Evolutionary conservation across 2,329 filamentous ascomycete species (phyloP).

Genomic region (Hypoxylon sp.): DNA sequence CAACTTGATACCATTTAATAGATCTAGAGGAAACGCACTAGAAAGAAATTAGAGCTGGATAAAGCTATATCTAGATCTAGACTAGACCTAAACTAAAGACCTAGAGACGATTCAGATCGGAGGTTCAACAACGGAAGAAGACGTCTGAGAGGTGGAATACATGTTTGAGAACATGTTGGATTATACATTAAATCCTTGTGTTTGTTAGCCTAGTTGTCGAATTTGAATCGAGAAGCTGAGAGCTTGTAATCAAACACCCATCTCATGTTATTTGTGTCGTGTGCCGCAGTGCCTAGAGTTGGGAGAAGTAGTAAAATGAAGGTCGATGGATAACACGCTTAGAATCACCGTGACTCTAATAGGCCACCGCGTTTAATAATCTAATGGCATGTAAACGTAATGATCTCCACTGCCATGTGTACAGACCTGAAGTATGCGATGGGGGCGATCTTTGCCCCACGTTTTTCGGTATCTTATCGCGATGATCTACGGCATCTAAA

Average conservation of each 20-base stretch:
- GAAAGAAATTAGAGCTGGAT: slow-evolving; percentile 34
- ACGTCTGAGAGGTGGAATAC: slow-evolving; percentile 8
- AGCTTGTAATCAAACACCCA: slow-evolving; percentile 19
- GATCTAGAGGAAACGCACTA: slow-evolving; percentile 29
- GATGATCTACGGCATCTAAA: slow-evolving; percentile 14
- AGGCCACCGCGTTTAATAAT: background rate
- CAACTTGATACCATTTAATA: slow-evolving; percentile 35
- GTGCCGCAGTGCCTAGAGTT: too few relatives aligned
- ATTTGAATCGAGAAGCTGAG: slow-evolving; percentile 15
- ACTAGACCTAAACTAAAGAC: slow-evolving; percentile 29
- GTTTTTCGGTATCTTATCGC: slow-evolving; percentile 12
- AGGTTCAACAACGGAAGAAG: slow-evolving; percentile 10
- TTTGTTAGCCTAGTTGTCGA: slow-evolving; percentile 28
- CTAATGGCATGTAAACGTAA: slow-evolving; percentile 5
- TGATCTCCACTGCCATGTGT: slow-evolving; percentile 32
- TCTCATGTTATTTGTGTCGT: slow-evolving; percentile 5
- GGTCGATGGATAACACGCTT: background rate
- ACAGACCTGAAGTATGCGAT: slow-evolving; percentile 1
- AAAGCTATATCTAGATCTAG: slow-evolving; percentile 43
- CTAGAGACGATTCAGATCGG: slow-evolving; percentile 34
- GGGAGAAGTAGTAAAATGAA: too few relatives aligned
- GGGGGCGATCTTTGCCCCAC: slow-evolving; percentile 25
- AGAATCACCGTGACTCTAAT: slow-evolving; percentile 22
- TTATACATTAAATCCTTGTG: slow-evolving; percentile 28
- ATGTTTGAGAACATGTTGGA: slow-evolving; percentile 19